These are phyloP conservation scores for Neurospora sp. DNA, from an alignment of 2,329 filamentous ascomycete species.

Conservation along the genomic window DNA sequence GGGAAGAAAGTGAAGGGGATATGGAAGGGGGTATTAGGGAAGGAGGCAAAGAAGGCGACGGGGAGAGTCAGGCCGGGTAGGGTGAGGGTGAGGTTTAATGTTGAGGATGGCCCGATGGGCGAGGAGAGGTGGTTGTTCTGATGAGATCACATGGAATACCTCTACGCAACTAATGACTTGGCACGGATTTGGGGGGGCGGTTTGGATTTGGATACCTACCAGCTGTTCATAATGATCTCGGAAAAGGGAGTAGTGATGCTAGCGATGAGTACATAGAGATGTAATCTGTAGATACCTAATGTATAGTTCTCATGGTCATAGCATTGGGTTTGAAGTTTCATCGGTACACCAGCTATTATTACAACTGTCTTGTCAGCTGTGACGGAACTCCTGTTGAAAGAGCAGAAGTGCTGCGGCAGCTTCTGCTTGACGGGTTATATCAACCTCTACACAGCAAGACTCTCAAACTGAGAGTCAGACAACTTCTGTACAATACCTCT, in stretches of 20 bases:
- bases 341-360: too few species aligned
- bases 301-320: background rate
- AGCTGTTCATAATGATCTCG: background rate
- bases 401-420: too few species aligned
- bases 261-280: background rate
- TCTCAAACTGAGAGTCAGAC: too few species aligned
- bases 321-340: too few species aligned
- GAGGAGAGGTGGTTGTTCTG: conserved; percentile 20
- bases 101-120: conserved; percentile 18
- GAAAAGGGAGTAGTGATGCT: background rate
- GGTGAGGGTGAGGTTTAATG: conserved; percentile 15
- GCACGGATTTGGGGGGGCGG: background rate
- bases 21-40: background rate
- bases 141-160: background rate
- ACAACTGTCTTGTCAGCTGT: too few species aligned
- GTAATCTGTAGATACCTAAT: background rate
- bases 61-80: conserved; percentile 2
- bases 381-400: too few species aligned
- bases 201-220: background rate
- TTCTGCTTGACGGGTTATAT: too few species aligned
- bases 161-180: background rate
- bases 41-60: background rate
- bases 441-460: too few species aligned
- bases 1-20: background rate
- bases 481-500: too few species aligned